Percentiles rank a stretch among this genome's conserved stretches.
These are phyloP conservation scores for Chlamydomonas incerta DNA, from an alignment of 139 green algal genomes.

Conservation along the genomic window DNA sequence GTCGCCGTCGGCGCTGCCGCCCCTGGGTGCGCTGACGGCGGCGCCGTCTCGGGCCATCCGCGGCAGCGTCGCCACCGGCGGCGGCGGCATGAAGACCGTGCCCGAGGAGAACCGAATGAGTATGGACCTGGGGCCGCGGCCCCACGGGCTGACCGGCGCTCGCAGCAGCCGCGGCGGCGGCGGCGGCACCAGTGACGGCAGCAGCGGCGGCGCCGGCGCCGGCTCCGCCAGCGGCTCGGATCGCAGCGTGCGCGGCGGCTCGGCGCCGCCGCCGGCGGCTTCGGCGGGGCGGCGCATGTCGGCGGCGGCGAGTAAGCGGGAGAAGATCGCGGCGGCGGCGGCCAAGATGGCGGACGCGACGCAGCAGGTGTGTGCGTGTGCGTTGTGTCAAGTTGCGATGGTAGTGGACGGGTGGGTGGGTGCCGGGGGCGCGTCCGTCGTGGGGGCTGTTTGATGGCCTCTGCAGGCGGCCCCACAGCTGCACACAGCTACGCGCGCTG, in stretches of 20 bases:
- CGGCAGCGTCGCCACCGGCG: neutral
- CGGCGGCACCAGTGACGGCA: neutral
- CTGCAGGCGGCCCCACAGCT: too few relatives aligned
- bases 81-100: constrained; percentile 28
- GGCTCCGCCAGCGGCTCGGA: too few relatives aligned
- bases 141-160: too few relatives aligned
- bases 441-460: too few relatives aligned
- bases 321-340: neutral
- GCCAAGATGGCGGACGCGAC: constrained; percentile 45
- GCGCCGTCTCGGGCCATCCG: neutral
- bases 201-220: neutral
- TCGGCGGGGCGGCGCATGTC: neutral
- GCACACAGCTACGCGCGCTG: too few relatives aligned
- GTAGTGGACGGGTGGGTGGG: too few relatives aligned
- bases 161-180: neutral
- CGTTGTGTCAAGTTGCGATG: too few relatives aligned
- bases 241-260: neutral
- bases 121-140: constrained; percentile 11
- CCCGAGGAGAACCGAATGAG: constrained; percentile 31
- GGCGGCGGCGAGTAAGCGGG: neutral
- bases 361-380: constrained; percentile 46
- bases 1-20: neutral
- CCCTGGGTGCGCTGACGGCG: neutral
- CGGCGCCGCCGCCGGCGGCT: neutral
- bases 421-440: too few relatives aligned